Evolutionary conservation across 139 green algal genomes (phyloP).

Genomic region (Asterochloris sp.): DNA sequence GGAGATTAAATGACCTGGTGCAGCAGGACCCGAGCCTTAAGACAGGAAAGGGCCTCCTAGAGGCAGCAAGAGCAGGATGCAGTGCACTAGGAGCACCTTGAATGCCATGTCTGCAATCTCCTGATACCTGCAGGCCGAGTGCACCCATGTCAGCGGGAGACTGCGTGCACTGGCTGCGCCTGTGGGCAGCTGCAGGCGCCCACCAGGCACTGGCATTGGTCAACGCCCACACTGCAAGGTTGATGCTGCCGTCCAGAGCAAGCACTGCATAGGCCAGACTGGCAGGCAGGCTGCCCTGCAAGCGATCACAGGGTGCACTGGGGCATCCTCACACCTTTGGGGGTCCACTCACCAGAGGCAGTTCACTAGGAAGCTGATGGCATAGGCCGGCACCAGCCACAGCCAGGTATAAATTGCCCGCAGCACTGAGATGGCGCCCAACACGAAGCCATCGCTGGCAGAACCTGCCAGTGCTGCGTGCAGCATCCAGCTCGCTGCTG

Average conservation of each 20-base stretch:
- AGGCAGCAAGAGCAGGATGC: neutral
- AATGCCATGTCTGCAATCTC: slow-evolving; percentile 52
- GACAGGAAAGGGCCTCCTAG: neutral
- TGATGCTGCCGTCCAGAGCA: too few relatives aligned
- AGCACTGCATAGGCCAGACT: too few relatives aligned
- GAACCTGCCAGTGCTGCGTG: slow-evolving; percentile 14
- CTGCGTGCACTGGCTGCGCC: neutral
- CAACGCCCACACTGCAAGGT: too few relatives aligned
- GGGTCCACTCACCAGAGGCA: slow-evolving; percentile 48
- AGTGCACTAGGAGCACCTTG: neutral
- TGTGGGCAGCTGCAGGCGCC: too few relatives aligned
- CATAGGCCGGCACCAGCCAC: slow-evolving; percentile 76
- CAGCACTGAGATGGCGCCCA: slow-evolving; percentile 17
- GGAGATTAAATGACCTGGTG: too few relatives aligned
- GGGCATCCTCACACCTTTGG: too few relatives aligned
- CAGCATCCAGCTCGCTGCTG: slow-evolving; percentile 40
- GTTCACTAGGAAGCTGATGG: slow-evolving; percentile 65
- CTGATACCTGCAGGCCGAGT: slow-evolving; percentile 48
- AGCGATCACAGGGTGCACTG: too few relatives aligned
- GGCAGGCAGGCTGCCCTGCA: too few relatives aligned
- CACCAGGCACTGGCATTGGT: too few relatives aligned
- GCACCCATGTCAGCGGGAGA: neutral
- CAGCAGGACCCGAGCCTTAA: neutral
- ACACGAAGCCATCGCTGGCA: neutral
- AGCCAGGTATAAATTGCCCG: slow-evolving; percentile 36